A percentile compares a stretch with the other conserved stretches of the same genome.
Conservation (phyloP, 2,329 filamentous ascomycete species). For the Calonectria hongkongensis region DNA sequence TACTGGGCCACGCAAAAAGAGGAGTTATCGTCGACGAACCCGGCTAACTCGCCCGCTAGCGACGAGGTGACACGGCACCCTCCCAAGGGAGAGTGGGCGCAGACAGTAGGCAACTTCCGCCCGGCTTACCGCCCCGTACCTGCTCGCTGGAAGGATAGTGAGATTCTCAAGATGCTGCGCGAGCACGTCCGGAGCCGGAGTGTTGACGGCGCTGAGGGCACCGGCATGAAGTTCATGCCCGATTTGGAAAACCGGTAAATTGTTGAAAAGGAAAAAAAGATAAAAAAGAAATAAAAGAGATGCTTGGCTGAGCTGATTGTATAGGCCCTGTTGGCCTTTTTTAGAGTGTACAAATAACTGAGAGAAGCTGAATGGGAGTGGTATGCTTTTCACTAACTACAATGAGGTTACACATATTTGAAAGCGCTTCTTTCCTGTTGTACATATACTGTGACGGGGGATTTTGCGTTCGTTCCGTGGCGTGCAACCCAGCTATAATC, state of each 20-base stretch:
- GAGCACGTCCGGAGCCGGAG: slow-evolving; percentile 83
- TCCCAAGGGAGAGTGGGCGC: slow-evolving; percentile 89
- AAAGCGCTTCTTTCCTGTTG: no score
- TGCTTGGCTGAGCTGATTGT: no score
- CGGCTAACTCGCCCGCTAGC: slow-evolving; percentile 55
- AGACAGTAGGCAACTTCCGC: slow-evolving; percentile 95
- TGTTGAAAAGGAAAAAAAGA: neutral
- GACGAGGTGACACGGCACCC: slow-evolving; percentile 61
- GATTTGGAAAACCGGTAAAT: slow-evolving; percentile 58
- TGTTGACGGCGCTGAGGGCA: slow-evolving; percentile 61
- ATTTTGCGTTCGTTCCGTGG: no score
- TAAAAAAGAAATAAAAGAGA: neutral
- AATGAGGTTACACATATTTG: no score
- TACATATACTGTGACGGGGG: no score
- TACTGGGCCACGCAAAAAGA: slow-evolving; percentile 97
- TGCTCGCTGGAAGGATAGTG: slow-evolving; percentile 86
- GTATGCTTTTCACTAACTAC: no score
- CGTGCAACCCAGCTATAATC: no score
- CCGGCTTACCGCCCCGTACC: slow-evolving; percentile 95
- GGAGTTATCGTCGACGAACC: slow-evolving; percentile 66
- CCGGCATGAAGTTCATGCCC: slow-evolving; percentile 77
- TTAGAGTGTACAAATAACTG: no score
- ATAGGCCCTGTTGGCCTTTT: no score
- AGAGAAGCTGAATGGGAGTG: no score
- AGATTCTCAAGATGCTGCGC: slow-evolving; percentile 85